These are phyloP conservation scores for Tylopilus sp. DNA, from an alignment of 1,284 basidiomycete species.

Conservation along the genomic window DNA sequence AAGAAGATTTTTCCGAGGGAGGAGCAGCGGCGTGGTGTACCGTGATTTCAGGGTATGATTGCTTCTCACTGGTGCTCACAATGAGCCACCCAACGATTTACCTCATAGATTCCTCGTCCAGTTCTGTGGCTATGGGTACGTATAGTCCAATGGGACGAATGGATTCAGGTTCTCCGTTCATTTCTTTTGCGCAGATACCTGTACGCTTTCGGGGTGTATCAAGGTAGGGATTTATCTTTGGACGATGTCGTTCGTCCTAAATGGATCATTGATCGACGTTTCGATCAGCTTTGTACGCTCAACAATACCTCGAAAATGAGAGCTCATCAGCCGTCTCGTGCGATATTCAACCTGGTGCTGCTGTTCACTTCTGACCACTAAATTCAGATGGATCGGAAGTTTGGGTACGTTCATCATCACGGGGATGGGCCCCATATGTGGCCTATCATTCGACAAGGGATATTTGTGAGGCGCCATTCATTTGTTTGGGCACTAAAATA, in stretches of 20 bases:
- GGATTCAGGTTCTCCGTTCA: background rate
- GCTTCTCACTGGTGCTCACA: too few relatives aligned
- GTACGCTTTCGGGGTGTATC: background rate
- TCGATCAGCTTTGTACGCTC: too few relatives aligned
- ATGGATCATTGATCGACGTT: background rate
- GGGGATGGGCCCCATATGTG: conserved; percentile 37
- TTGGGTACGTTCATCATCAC: conserved; percentile 29
- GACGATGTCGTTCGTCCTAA: background rate
- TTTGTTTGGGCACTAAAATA: background rate
- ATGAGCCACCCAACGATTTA: too few relatives aligned
- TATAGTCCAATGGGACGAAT: background rate
- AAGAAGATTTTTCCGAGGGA: background rate
- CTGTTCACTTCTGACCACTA: too few relatives aligned
- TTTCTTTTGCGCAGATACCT: background rate
- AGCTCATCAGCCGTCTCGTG: too few relatives aligned
- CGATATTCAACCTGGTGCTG: too few relatives aligned
- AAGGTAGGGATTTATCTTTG: background rate
- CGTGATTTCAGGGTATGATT: background rate
- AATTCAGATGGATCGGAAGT: conserved; percentile 43
- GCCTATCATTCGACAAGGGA: conserved; percentile 41
- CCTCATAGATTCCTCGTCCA: background rate
- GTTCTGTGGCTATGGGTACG: background rate
- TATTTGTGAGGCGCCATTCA: conserved; percentile 41
- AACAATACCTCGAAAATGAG: too few relatives aligned
- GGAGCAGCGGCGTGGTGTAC: background rate